These are phyloP conservation scores for Spatholobus suberectus DNA, from an alignment of 306 rosid genomes.

Conservation along the genomic window DNA sequence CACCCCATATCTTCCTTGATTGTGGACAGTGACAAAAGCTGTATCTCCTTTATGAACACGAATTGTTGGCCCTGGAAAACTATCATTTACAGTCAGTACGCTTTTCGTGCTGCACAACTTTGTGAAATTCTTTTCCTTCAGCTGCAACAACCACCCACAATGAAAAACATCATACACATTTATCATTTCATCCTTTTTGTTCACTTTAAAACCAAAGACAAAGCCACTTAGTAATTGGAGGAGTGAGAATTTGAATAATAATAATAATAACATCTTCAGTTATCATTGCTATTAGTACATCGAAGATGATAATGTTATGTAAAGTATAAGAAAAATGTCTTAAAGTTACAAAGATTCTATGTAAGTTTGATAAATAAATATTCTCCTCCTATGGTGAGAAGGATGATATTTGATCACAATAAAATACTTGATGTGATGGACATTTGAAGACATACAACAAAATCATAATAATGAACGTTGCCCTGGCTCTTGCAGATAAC, in stretches of 20 bases:
- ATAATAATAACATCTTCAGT: not conserved
- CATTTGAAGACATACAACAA: not conserved
- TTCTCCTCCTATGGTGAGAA: not conserved
- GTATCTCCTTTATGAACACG: constrained; percentile 34
- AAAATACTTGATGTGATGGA: not conserved
- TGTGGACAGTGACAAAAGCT: constrained; percentile 40
- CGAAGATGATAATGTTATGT: not conserved
- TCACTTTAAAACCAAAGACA: not conserved
- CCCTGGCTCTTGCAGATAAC: constrained; percentile 3
- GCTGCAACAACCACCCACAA: not conserved
- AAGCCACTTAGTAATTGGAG: not conserved
- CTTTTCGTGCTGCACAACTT: constrained; percentile 45
- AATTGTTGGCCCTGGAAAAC: constrained; percentile 51
- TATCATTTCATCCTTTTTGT: not conserved
- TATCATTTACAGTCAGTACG: constrained; percentile 42
- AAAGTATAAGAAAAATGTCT: not conserved
- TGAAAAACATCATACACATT: not conserved
- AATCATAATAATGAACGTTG: not conserved
- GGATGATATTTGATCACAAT: not conserved
- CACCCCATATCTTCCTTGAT: constrained; percentile 41
- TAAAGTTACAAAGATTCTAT: not conserved
- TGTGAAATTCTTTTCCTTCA: constrained; percentile 42
- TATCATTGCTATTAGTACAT: not conserved
- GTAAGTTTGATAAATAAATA: not conserved
- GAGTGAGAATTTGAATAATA: not conserved